Conservation (phyloP, 345 rosid species). For the Rhodamnia rubescens region DNA sequence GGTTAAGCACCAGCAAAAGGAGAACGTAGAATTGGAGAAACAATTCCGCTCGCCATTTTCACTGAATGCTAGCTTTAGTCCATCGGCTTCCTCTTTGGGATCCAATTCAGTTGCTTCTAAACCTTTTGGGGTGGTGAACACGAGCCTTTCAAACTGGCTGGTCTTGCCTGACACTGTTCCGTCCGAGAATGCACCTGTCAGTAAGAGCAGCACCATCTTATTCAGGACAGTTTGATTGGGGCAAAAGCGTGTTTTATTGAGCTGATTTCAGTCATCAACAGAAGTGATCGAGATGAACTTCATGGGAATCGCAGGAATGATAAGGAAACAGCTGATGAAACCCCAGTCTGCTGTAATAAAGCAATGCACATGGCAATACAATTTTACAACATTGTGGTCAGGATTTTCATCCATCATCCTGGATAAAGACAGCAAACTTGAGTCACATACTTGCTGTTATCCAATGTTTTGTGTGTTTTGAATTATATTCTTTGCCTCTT, state of each 20-base stretch:
- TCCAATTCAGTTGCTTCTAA: slow-evolving; percentile 3
- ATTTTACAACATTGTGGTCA: not conserved
- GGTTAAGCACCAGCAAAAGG: slow-evolving; percentile 33
- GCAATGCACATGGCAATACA: not conserved
- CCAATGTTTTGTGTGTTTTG: not conserved
- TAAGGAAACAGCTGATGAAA: not conserved
- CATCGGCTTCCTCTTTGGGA: not conserved
- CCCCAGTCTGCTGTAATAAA: not conserved
- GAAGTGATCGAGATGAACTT: not conserved
- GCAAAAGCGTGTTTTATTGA: not conserved
- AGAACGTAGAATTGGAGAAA: slow-evolving; percentile 28
- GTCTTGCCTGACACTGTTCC: slow-evolving; percentile 7
- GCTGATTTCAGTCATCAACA: not conserved
- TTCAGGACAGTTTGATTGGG: not conserved
- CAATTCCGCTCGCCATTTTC: slow-evolving; percentile 2
- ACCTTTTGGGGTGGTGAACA: slow-evolving; percentile 41
- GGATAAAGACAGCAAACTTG: not conserved
- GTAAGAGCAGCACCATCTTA: not conserved
- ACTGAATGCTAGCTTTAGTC: not conserved
- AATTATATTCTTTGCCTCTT: not conserved
- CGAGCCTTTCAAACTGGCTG: slow-evolving; percentile 78
- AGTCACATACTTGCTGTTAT: not conserved
- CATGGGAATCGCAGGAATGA: not conserved
- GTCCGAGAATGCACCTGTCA: not conserved
- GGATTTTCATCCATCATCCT: not conserved